These are phyloP conservation scores for Plasmodium vinckei DNA, from an alignment of 169 alveolate species.

Conservation along the genomic window DNA sequence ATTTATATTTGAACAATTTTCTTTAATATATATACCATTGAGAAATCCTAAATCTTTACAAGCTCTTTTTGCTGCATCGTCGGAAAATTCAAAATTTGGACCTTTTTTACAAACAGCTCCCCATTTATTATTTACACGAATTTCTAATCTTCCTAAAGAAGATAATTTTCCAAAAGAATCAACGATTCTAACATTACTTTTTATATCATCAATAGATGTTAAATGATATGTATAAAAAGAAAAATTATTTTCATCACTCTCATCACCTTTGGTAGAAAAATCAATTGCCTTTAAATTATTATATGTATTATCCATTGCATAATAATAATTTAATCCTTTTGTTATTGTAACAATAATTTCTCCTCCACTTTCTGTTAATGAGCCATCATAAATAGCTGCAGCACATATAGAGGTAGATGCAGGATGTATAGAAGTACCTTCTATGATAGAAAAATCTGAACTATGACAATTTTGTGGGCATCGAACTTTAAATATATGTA, in stretches of 20 bases:
- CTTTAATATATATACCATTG: slow-evolving; percentile 84
- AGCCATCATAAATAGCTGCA: slow-evolving; percentile 91
- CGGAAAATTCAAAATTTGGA: slow-evolving; percentile 81
- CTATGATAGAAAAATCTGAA: slow-evolving; percentile 82
- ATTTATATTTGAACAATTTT: slow-evolving; percentile 84
- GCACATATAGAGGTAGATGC: slow-evolving; percentile 91
- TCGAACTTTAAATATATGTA: slow-evolving; percentile 84
- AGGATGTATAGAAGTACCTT: slow-evolving; percentile 90
- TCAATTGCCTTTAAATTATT: slow-evolving; percentile 77
- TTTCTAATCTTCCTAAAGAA: slow-evolving; percentile 89
- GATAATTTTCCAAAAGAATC: slow-evolving; percentile 90
- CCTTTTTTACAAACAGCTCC: slow-evolving; percentile 88
- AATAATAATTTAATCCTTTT: slow-evolving; percentile 83
- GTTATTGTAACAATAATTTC: slow-evolving; percentile 87
- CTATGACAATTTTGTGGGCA: slow-evolving; percentile 90
- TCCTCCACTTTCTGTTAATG: slow-evolving; percentile 90
- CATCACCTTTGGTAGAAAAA: slow-evolving; percentile 78
- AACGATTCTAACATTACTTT: slow-evolving; percentile 89
- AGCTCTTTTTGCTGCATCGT: slow-evolving; percentile 88
- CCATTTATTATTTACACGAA: slow-evolving; percentile 79
- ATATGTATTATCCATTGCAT: slow-evolving; percentile 73
- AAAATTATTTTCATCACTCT: slow-evolving; percentile 76
- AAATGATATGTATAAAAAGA: slow-evolving; percentile 79
- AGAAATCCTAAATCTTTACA: slow-evolving; percentile 89
- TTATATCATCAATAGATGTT: slow-evolving; percentile 90